phyloP scores from a whole-genome alignment of 805 yeast species.

The Scheffersomyces amazonensis region DNA sequence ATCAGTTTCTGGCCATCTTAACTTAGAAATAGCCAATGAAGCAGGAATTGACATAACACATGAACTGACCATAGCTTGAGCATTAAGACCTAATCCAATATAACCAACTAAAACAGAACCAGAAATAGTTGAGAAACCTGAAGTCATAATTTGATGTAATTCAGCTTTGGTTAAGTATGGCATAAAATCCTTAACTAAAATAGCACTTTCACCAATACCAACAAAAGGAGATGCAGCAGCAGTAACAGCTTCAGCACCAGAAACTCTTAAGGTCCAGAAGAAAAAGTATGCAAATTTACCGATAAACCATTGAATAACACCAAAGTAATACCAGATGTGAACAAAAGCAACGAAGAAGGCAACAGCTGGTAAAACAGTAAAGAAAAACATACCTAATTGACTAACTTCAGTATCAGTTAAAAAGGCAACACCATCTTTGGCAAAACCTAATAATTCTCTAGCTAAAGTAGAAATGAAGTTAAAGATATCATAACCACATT shows the following conservation, averaged over 20 bases:
- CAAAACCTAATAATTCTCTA: conserved; percentile 53
- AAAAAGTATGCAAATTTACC: conserved; percentile 55
- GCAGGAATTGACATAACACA: conserved; percentile 72
- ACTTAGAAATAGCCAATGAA: conserved; percentile 56
- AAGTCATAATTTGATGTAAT: conserved; percentile 58
- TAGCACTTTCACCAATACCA: conserved; percentile 65
- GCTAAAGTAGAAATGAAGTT: conserved; percentile 58
- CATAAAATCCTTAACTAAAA: conserved; percentile 56
- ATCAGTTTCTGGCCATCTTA: conserved; percentile 59
- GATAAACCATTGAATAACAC: conserved; percentile 58
- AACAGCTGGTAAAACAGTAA: conserved; percentile 60
- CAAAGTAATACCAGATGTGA: conserved; percentile 58
- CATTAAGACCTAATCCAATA: conserved; percentile 59
- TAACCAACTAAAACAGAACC: conserved; percentile 64
- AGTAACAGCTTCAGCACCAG: conserved; percentile 65
- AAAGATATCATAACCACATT: conserved; percentile 59
- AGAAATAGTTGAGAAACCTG: conserved; percentile 64
- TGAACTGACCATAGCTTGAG: conserved; percentile 62
- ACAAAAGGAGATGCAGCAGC: conserved; percentile 68
- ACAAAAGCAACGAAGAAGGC: conserved; percentile 62
- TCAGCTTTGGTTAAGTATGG: conserved; percentile 61
- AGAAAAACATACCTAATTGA: conserved; percentile 45
- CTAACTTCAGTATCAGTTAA: conserved; percentile 43
- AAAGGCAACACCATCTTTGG: conserved; percentile 61
- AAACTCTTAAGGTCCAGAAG: conserved; percentile 56